Evolutionary conservation across 2,329 filamentous ascomycete genomes (phyloP), one percentile per base, ranked within the genome.

Genomic region (Fusarium acutatum): DNA sequence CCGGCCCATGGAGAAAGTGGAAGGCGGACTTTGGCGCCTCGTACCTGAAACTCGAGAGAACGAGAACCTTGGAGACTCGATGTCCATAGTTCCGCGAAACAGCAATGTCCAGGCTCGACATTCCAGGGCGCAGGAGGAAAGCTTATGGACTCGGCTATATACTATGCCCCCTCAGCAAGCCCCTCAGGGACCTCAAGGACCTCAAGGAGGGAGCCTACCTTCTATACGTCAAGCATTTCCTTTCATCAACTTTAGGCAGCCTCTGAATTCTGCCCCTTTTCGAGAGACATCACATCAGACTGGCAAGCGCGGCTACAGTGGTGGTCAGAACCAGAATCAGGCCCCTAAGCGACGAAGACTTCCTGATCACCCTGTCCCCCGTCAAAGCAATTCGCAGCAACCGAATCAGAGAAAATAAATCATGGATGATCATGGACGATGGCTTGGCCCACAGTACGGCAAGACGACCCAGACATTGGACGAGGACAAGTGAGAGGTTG

Each of bases 181-280:
- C 9, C 14, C 35, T 9, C 38, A 52, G n/a, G 71, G 44, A 26
- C 22, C 30, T 10, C 35, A 52, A 20, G 71, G 41, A 26, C 20
- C 32, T 11, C 38, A 41, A 14, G 18, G 17, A 10, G 30, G 64
- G 32, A 34, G 49, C 14, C 52, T 73, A 2, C 71, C 71, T 13
- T 57, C 71, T 3, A 72, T 73, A 28, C 71, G 59, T 10, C 63
- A 74, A 34, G 63, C 74, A 60, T 61, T 74, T 40, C 63, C 63
- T 17, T 61, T 57, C 13, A 34, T 58, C 10, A 57, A 43, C 34
- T 50, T 44, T n/a, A 35, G 26, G 5, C 56, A 35, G 30, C 38
- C 43, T 38, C 26, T 5, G 1, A 22, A 46, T 37, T 24, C 37
- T 8, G 10, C 58, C 12, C 24, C 26, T 3, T 22, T 22, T 15